Percentiles rank a stretch among this genome's conserved stretches.
Evolutionary conservation across 495 filamentous ascomycete species (phyloP).

Genomic region (Hypomontagnella submonticulosa): DNA sequence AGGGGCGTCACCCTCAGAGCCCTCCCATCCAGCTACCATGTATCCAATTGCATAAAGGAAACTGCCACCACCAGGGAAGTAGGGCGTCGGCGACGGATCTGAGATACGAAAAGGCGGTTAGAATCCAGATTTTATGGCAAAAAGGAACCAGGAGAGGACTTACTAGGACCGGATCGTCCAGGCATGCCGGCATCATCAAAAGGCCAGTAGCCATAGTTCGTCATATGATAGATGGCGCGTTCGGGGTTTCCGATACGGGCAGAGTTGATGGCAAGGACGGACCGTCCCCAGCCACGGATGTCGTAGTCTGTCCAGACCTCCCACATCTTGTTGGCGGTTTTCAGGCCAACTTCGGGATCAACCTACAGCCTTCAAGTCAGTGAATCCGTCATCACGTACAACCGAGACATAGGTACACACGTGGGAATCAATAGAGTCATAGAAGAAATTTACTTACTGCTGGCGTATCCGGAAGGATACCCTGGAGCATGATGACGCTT

Average conservation of each 20-base stretch:
- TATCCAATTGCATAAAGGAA: slow-evolving; percentile 41
- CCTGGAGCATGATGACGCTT: slow-evolving; percentile 51
- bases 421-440: too few relatives aligned
- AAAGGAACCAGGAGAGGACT: neutral
- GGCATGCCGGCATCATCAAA: slow-evolving; percentile 57
- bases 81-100: slow-evolving; percentile 37
- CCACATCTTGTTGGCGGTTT: slow-evolving; percentile 48
- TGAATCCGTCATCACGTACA: too few relatives aligned
- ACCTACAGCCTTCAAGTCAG: slow-evolving; percentile 16
- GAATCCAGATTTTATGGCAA: neutral
- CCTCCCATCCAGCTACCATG: slow-evolving; percentile 41
- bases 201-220: slow-evolving; percentile 47
- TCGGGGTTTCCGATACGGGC: slow-evolving; percentile 49
- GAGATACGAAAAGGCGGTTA: neutral
- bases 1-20: slow-evolving; percentile 36
- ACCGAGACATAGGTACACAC: too few relatives aligned
- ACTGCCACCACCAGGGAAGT: slow-evolving; percentile 36
- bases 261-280: slow-evolving; percentile 52
- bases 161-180: slow-evolving; percentile 46
- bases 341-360: slow-evolving; percentile 46
- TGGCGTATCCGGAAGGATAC: slow-evolving; percentile 49
- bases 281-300: slow-evolving; percentile 56
- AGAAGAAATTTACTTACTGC: slow-evolving; percentile 30
- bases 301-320: slow-evolving; percentile 53
- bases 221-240: slow-evolving; percentile 50